Base-by-base conservation (phyloP, 352 stramenopile genomes). In the Phytophthora multivora region DNA sequence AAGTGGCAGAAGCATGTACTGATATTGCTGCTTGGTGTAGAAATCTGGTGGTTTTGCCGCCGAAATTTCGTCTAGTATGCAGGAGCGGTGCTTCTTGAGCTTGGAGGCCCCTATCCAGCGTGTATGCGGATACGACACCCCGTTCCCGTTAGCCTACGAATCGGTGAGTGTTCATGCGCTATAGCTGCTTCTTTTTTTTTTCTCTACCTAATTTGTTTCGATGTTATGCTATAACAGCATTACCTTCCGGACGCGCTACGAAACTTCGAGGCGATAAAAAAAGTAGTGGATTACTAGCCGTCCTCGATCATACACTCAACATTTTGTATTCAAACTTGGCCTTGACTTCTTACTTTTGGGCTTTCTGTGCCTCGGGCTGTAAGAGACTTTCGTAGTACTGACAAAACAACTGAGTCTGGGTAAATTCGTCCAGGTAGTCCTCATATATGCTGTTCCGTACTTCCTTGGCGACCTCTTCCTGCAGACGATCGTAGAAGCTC, bases 71-170 rank as follows among this genome's bases (percentile, higher is more conserved):
- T 90, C 94, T 18, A 95, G 84, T 30, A 96, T 98, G 41, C 89
- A 97, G 52, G 88, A 95, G 36, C 77, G 84, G 30, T 99, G 97
- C 74, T 99, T 99, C 72, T 88, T 99, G 35, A 92, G 84, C 51
- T 85, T 99, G 40, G 96, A 99, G 65, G 92, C 95, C 16, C 97
- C 97, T 5, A 97, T 99, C 73, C 89, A 98, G 69, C 84, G 97
- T 19, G 86, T 96, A 0, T 94, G 85, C 33, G 97, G 95, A 47
- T 98, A 98, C 68, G 97, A 99, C 68, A 99, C 96, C 26, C 97
- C 97, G 5, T 99, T 99, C 75, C 95, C 96, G 0, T 80, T 99
- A 40, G 86, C 97, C 10, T 98, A 98, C 75, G 97, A 99, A 70
- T 98, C 98, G 69, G 83, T 89, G 49, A 66, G 50, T 56, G 19